Evolutionary conservation across 1,284 basidiomycete genomes (phyloP), one percentile per base, ranked within the genome.

Genomic region (Erythrobasidium hasegawianum): DNA sequence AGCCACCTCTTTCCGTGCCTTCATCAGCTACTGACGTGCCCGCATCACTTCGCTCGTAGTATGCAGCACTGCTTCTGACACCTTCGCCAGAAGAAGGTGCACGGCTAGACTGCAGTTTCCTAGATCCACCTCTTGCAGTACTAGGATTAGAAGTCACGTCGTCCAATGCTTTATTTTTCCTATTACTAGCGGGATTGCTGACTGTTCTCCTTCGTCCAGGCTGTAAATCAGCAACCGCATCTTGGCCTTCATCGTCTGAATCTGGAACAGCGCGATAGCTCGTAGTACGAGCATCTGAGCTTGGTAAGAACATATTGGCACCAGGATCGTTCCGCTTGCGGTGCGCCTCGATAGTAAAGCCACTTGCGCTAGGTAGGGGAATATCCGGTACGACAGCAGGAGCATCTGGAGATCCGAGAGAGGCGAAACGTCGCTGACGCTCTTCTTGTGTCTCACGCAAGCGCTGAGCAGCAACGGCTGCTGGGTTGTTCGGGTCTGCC

Each of bases 21-120:
- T 47, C 43, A 24, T 47, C 43, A 5, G 43, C 43, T n/a, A 18
- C 22, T 27, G 70, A 57, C 18, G 68, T 68, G 55, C 71, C 68
- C 26, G 69, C 62, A 27, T 72, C 72, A 52, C 69, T 70, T 49
- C 58, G 9, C 10, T 49, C 49, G 26, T 65, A 59, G 57, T 68
- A 47, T 33, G 33, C 33, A 64, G 68, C 50, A 43, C 58, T 47
- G 64, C 64, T 61, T 50, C 57, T 56, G 13, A 38, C 49, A 33
- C 33, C 33, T 5, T 11, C 33, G 4, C 33, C 33, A 2, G 49
- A 47, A 26, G 43, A 50, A 26, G 47, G 60, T 22, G 26, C 16
- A 16, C 20, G 20, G 3, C 7, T 27, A 26, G 18, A 56, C 49
- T 53, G 49, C 52, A 57, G 29, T 14, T 13, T 24, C 26, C 27